Conservation (phyloP, 1,139 yeast genomes). For the Eremothecium coryli region DNA sequence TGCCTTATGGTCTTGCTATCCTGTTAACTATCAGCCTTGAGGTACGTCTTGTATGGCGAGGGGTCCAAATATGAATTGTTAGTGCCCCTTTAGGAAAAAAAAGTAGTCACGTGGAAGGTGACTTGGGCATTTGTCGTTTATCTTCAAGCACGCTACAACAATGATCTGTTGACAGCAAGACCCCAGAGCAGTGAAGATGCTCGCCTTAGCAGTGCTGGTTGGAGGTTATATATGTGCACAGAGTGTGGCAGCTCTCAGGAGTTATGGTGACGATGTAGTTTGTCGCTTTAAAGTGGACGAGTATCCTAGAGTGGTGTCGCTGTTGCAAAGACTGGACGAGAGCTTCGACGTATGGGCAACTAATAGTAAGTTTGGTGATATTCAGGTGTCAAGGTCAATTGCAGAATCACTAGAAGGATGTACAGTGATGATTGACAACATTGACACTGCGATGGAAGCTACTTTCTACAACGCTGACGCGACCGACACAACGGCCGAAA, state of each 20-base stretch:
- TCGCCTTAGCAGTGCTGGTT: no score
- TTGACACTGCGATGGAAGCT: conserved; percentile 44
- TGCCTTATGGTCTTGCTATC: no score
- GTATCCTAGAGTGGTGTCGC: conserved; percentile 12
- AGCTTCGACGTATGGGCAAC: conserved; percentile 31
- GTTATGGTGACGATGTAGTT: conserved; percentile 18
- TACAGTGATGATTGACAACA: conserved; percentile 42
- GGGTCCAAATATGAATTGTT: no score
- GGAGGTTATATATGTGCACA: no score
- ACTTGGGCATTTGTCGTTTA: no score
- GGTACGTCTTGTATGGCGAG: background rate
- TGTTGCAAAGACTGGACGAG: conserved; percentile 26
- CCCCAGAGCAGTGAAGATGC: no score
- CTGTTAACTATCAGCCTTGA: background rate
- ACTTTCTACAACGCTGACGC: no score
- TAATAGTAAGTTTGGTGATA: conserved; percentile 34
- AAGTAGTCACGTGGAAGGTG: no score
- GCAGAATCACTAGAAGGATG: conserved; percentile 16
- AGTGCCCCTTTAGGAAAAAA: conserved; percentile 1
- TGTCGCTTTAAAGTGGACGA: no score
- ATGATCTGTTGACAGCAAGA: no score
- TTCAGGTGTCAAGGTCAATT: conserved; percentile 29
- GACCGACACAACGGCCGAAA: conserved; percentile 36
- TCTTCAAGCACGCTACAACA: no score
- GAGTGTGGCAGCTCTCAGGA: no score